Base-by-base conservation (phyloP, 345 rosid genomes). In the Rhodamnia rubescens region DNA sequence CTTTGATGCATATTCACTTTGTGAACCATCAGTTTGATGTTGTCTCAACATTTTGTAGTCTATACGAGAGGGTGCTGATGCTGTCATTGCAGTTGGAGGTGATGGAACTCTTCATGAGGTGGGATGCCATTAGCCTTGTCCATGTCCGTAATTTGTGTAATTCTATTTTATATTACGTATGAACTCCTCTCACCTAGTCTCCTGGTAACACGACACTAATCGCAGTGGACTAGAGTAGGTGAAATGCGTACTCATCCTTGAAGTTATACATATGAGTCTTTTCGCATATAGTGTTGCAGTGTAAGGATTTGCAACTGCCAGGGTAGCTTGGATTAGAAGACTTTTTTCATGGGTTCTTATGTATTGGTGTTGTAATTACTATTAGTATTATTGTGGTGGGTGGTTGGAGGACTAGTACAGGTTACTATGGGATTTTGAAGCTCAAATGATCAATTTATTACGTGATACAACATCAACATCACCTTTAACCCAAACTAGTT, bases 31-130 rank as follows among this genome's bases (percentile, higher is more conserved):
- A 0, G 26, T 69, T 32, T 69, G 80, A 36, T 69, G 2, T 18
- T 69, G 80, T 69, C 13, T 69, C 47, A 36, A 69, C 47, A 69
- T 36, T 69, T 7, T 69, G 21, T 24, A 96, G 99, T 98, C 99
- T 64, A 97, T 97, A 85, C 90, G 94, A 85, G 95, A 93, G 87
- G 99, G 99, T 47, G 99, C 95, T 53, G 98, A 96, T 89, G 99
- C 99, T 86, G 99, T 97, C 84, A 92, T 97, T 92, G 99, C 99
- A 51, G 99, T 97, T 29, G 99, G 99, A 89, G 99, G 99, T 42
- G 99, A 97, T 89, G 99, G 99, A 85, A 97, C 99, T 57, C 90
- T 97, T 89, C 99, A 97, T 47, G 99, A 97, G 98, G 99, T 96
- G 74, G 42, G 80, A 27, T 52, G 87, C 82, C 32, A 58, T 81